Base-by-base conservation (phyloP, 1,139 yeast genomes). In the Suhomyces taliae region DNA sequence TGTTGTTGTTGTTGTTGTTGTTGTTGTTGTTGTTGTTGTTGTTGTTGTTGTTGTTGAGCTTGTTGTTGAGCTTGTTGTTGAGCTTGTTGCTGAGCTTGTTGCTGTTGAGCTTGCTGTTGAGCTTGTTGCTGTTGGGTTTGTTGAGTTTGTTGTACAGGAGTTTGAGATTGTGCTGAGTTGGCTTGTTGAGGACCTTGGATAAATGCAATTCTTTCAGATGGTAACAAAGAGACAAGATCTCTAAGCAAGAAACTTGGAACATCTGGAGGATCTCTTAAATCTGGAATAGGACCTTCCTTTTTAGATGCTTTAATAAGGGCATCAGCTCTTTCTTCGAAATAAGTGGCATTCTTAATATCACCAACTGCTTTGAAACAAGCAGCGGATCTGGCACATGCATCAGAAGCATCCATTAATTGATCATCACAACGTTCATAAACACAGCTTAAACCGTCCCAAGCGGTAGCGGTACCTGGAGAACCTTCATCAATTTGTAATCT, bases 391-490 rank as follows among this genome's bases (percentile, higher is more conserved):
- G 65, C 55, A 53, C 83, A 79, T 4, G 86, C 85, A 57, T 80
- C 85, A 0, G 82, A 74, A 1, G 86, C 85, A 59, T 82, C 87
- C 55, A 69, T 67, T 27, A 77, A 66, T 56, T 81, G 86, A 54
- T 78, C 82, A 49, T 81, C 85, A 56, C 86, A 81, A 26, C 85
- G 66, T 57, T 81, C 86, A 56, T 82, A 82, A n/a, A 82, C 85
- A 60, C 84, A 79, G 43, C 80, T 71, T 39, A 82, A 64, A 0
- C 87, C 87, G 56, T 81, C 85, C 87, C 87, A 82, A 0, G 86
- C 85, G 8, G 82, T 70, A 2, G 84, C 86, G 6, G 78, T 72
- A 1, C 81, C 79, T 6, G 77, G 70, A 3, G 76, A 67, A 11
- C 71, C 72, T 43, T 76, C 81, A 41, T 79, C 82, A 45, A 71